Base-by-base conservation (phyloP, 257 asterid genomes). In the Gentiana macrophylla region DNA sequence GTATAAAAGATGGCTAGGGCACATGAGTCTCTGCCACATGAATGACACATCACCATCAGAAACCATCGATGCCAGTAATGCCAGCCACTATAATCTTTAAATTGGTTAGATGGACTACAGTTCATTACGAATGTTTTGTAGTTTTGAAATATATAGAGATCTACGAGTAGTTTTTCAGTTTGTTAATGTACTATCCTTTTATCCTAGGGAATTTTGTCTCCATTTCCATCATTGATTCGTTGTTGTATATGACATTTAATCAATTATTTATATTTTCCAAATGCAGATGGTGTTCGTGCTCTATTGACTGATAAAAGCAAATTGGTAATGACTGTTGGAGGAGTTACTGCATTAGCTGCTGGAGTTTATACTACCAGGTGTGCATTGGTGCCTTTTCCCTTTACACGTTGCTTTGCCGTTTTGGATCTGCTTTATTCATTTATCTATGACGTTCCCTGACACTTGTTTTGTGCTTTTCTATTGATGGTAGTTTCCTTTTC, bases 311-410 rank as follows among this genome's bases (percentile, higher is more conserved):
- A 92, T 76, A 80, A 88, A 77, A 77, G 95, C 75, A 83, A 72
- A 70, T 67, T 92, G 77, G 69, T 72, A 47, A 92, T 92, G 98
- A 80, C 95, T 49, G 74, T 92, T 61, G 98, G 98, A 56, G 98
- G 97, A 70, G 94, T 68, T 72, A 92, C 98, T 70, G 98, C 98
- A 63, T 72, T 92, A 72, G 97, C 98, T 70, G 95, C 97, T 55
- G 98, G 98, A 60, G 78, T 92, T 67, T 92, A 87, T 78, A 88
- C 97, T 62, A 85, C 98, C 62, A 88, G 98, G 98, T 87, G 47
- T 62, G 70, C 53, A 52, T 41, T 60, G 46, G 9, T 41, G 46
- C 2, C 58, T 54, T 24, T 24, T 24, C 24, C 24, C 24, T 24
- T 24, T 24, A 24, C 24, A 24, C 24, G 24, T 24, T 24, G 24